Percentiles rank a stretch among this genome's conserved stretches.
Evolutionary conservation across 164 flowering plant species (phyloP).

Genomic region (Akebia trifoliata): DNA sequence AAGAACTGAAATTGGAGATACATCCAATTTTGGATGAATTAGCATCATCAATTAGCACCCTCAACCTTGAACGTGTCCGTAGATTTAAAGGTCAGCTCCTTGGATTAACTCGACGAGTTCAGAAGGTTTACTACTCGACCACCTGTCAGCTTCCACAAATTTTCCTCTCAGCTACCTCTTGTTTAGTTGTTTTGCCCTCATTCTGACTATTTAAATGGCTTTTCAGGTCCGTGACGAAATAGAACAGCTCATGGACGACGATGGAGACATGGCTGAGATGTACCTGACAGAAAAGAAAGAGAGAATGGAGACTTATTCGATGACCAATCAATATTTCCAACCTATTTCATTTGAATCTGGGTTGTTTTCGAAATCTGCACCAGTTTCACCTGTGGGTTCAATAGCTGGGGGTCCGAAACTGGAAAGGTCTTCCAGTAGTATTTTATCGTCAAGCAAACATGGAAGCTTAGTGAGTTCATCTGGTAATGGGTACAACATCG

Average conservation of each 20-base stretch:
- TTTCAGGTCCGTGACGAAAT: slow-evolving; percentile 91
- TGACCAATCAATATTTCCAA: slow-evolving; percentile 30
- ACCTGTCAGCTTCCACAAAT: neutral
- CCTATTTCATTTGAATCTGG: slow-evolving; percentile 17
- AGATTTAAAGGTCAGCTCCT: slow-evolving; percentile 92
- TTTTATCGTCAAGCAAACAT: slow-evolving; percentile 52
- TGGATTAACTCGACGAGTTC: slow-evolving; percentile 86
- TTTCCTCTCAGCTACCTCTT: neutral
- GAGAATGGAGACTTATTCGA: slow-evolving; percentile 44
- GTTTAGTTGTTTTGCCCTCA: neutral
- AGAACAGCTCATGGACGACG: slow-evolving; percentile 98
- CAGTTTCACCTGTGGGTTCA: slow-evolving; percentile 76
- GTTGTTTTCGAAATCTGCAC: slow-evolving; percentile 61
- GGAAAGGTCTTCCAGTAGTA: slow-evolving; percentile 63
- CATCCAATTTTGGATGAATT: slow-evolving; percentile 89
- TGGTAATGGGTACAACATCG: slow-evolving; percentile 54
- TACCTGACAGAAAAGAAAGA: slow-evolving; percentile 88
- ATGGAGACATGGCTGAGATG: slow-evolving; percentile 99
- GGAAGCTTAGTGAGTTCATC: slow-evolving; percentile 62
- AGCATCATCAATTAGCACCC: slow-evolving; percentile 76
- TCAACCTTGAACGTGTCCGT: slow-evolving; percentile 86
- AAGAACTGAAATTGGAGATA: slow-evolving; percentile 76
- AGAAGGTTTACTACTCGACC: slow-evolving; percentile 53
- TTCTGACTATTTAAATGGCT: slow-evolving; percentile 9
- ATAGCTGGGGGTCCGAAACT: slow-evolving; percentile 34